Evolutionary conservation across 352 stramenopile genomes (phyloP).

Genomic region (Globisporangium carolinianum): DNA sequence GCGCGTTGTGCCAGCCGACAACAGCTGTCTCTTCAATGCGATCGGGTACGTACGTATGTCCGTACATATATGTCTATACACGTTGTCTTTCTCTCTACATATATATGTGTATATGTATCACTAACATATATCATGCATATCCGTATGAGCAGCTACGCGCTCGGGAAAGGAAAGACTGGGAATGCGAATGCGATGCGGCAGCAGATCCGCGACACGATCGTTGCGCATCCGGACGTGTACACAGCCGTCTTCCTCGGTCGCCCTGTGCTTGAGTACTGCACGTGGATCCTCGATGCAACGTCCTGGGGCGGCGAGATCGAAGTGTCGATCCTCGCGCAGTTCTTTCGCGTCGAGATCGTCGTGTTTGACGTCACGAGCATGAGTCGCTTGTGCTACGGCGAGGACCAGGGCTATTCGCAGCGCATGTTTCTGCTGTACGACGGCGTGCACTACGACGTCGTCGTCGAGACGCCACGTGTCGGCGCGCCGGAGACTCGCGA

Average conservation of each 20-base stretch:
- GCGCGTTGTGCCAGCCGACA: slow-evolving; percentile 74
- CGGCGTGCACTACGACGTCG: slow-evolving; percentile 80
- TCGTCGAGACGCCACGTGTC: slow-evolving; percentile 50
- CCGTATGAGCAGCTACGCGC: slow-evolving; percentile 33
- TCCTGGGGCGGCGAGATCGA: slow-evolving; percentile 87
- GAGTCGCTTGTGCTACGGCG: slow-evolving; percentile 74
- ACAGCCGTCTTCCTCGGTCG: slow-evolving; percentile 75
- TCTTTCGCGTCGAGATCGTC: slow-evolving; percentile 67
- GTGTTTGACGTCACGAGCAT: slow-evolving; percentile 40
- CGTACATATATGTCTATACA: no score
- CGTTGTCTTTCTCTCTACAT: no score
- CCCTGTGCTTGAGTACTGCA: slow-evolving; percentile 73
- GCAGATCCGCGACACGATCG: slow-evolving; percentile 70
- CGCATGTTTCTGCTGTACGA: slow-evolving; percentile 85
- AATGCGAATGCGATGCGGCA: slow-evolving; percentile 57
- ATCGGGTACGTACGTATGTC: slow-evolving; percentile 47
- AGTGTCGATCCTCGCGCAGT: slow-evolving; percentile 71
- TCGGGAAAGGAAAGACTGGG: slow-evolving; percentile 51
- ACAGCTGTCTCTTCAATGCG: slow-evolving; percentile 85
- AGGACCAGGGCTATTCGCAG: slow-evolving; percentile 77
- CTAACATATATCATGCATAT: no score
- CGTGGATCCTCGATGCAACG: slow-evolving; percentile 77
- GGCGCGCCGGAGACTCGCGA: slow-evolving; percentile 45
- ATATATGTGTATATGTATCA: no score
- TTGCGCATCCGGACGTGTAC: slow-evolving; percentile 48